Percentiles rank a stretch among this genome's conserved stretches.
phyloP scores from a whole-genome alignment of 139 green algal genomes.

The Auxenochlorella protothecoides region DNA sequence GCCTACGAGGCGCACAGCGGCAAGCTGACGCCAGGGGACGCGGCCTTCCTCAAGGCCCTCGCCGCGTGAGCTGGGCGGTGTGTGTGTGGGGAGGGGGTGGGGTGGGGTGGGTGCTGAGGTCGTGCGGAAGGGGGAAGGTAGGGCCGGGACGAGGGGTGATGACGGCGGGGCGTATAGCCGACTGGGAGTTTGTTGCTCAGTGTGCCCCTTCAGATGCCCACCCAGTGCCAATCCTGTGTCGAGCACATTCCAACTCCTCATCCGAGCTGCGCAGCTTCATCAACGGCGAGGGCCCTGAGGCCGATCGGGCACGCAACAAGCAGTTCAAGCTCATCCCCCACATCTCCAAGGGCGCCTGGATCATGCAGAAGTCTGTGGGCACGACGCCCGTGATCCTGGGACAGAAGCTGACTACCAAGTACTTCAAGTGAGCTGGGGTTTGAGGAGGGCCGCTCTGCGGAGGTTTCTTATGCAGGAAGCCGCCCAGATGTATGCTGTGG shows the following conservation, averaged over 20 bases:
- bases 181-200: too few relatives aligned
- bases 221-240: background rate
- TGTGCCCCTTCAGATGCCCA: too few relatives aligned
- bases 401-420: constrained; percentile 42
- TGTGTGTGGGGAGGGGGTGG: background rate
- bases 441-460: background rate
- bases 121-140: too few relatives aligned
- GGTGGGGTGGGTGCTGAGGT: background rate
- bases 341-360: constrained; percentile 20
- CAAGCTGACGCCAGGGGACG: background rate
- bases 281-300: constrained; percentile 23
- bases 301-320: constrained; percentile 24
- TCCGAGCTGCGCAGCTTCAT: constrained; percentile 18
- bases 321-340: constrained; percentile 44
- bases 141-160: too few relatives aligned
- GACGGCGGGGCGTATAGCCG: too few relatives aligned
- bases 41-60: background rate
- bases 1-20: background rate
- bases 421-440: constrained; percentile 21
- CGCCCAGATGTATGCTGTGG: too few relatives aligned
- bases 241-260: background rate
- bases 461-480: background rate
- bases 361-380: constrained; percentile 32
- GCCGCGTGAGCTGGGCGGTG: constrained; percentile 2
- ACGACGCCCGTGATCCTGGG: constrained; percentile 47